Evolutionary conservation across 345 rosid species (phyloP), one percentile per base, ranked within the genome.

Genomic region (Erysimum cheiranthoides): DNA sequence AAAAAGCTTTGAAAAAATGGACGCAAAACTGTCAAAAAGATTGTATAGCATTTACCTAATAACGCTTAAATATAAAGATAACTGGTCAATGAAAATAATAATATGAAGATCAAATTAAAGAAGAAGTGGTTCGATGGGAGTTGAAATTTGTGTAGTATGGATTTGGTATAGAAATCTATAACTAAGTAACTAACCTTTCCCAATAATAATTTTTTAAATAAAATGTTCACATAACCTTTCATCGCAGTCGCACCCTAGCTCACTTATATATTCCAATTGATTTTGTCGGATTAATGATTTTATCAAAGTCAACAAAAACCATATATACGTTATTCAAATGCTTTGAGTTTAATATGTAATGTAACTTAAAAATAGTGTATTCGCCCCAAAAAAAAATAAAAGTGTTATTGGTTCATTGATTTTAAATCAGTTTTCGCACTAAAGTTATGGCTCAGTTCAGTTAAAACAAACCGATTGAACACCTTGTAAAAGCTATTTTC

Each of bases 111-210:
- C 21, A 25, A 35, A 60, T 4, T 12, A 68, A 76, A 9, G 43
- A 52, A 61, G 35, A 70, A 71, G 72, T 65, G 73, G 80, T 77
- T 71, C 61, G 7, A 65, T 63, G 68, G 61, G 54, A 71, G 80
- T 71, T 77, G 80, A 71, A 77, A 57, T 47, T 14, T 71, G 49
- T 54, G 60, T 32, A 32, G 61, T 65, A 65, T 65, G 80, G 76
- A 77, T 77, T 77, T 77, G 80, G 80, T 77, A 65, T 46, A 65
- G 14, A 63, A 70, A 39, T 54, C 52, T 38, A 70, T 50, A 57
- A 74, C 71, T 34, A 69, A 69, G 50, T 67, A 60, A 60, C 68
- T 18, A 71, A 77, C 21, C 56, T 49, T 49, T 65, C 21, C 28
- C 10, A 3, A 50, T 21, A n/a, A n/a, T n/a, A n/a, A 30, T 40